These are phyloP conservation scores for Cryptosporidium sp. DNA, from an alignment of 169 alveolate genomes.

Conservation along the genomic window DNA sequence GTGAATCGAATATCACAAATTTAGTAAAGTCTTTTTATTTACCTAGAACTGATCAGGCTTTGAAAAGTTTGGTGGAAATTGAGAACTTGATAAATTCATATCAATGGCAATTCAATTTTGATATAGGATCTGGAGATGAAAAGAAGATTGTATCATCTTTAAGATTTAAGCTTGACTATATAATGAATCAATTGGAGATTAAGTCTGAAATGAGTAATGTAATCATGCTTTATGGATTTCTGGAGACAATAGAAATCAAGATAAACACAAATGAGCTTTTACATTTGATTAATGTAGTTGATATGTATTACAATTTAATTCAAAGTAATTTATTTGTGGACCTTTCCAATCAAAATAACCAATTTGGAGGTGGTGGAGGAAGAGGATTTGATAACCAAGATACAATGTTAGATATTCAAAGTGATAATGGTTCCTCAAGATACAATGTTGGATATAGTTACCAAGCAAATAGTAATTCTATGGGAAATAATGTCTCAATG, in stretches of 20 bases:
- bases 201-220: not conserved
- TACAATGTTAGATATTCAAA: not conserved
- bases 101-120: constrained; percentile 40
- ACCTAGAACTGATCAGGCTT: not conserved
- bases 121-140: not conserved
- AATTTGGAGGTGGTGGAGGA: not conserved
- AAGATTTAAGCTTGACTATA: constrained; percentile 36
- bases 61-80: not conserved
- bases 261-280: constrained; percentile 35
- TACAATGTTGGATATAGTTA: constrained; percentile 20
- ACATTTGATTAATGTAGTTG: constrained; percentile 34
- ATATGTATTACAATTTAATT: constrained; percentile 25
- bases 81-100: constrained; percentile 29
- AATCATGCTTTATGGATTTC: constrained; percentile 17
- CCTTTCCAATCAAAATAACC: constrained; percentile 1
- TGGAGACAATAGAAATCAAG: constrained; percentile 44
- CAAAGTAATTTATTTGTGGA: constrained; percentile 35
- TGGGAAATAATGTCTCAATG: not conserved
- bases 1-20: not conserved
- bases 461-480: not conserved
- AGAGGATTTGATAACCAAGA: constrained; percentile 17
- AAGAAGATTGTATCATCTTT: constrained; percentile 34
- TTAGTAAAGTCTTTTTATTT: constrained; percentile 8
- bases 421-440: constrained; percentile 40
- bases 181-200: constrained; percentile 1